Base-by-base conservation (phyloP, 495 filamentous ascomycete species). In the Gamarada debralockiae region DNA sequence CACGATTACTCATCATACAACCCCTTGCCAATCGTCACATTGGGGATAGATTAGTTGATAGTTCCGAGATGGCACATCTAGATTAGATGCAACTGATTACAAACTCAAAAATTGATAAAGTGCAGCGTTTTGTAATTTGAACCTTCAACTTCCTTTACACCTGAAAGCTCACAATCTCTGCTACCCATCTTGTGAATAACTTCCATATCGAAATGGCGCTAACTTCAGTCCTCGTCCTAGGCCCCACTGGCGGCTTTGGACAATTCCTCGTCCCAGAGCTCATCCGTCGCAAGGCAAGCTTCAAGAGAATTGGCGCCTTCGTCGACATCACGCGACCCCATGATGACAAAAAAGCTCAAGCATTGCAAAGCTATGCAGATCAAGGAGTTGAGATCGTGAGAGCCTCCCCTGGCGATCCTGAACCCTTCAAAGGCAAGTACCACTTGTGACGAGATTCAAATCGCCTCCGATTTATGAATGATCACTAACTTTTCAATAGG, bases 171-270 rank as follows among this genome's bases (percentile, higher is more conserved):
- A n/a, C n/a, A n/a, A n/a, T n/a, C n/a, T n/a, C n/a, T n/a, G n/a
- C n/a, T n/a, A n/a, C n/a, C n/a, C n/a, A n/a, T n/a, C n/a, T n/a
- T n/a, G n/a, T n/a, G n/a, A n/a, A n/a, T n/a, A n/a, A n/a, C n/a
- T n/a, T n/a, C n/a, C n/a, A n/a, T n/a, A 27, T 17, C 3, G 41
- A 7, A 24, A 49, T 49, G 46, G n/a, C 33, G 10, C 21, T 49
- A 15, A 49, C 29, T 36, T 49, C 46, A 21, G 46, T 37, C 13
- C 46, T 49, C 33, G 31, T 49, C 27, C 46, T 49, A 34, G 46
- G 31, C 18, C 46, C 31, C 13, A 49, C 46, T 3, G 33, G 46
- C 15, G 46, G 46, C 3, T 49, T 49, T 22, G 46, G 46, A 15
- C 46, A 38, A 13, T 36, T 49, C 46, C 18, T 49, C 18, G 13